Conservation (phyloP, 129 eudicot genomes). For the Arctium lappa region DNA sequence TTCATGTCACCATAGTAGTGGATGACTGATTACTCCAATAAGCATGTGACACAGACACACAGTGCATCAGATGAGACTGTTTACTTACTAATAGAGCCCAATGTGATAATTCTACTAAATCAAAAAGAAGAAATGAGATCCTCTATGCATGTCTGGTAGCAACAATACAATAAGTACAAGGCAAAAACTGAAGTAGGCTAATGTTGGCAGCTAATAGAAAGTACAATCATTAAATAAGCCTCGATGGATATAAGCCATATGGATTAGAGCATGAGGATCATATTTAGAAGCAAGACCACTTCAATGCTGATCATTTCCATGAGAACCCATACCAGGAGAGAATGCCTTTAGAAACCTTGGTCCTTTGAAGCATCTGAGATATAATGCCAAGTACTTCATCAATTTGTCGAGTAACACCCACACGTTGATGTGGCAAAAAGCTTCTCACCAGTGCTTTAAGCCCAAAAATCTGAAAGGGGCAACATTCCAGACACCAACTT, state of each 20-base stretch:
- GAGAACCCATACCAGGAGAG: conserved; percentile 41
- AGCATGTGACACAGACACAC: background rate
- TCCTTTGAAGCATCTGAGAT: conserved; percentile 59
- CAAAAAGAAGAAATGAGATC: background rate
- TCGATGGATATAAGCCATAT: background rate
- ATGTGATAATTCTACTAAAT: background rate
- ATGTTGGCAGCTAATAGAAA: background rate
- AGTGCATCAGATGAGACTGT: background rate
- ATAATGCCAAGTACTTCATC: conserved; percentile 55
- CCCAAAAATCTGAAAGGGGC: conserved; percentile 67
- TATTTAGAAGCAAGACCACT: background rate
- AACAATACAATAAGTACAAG: background rate
- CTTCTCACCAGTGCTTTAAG: conserved; percentile 88
- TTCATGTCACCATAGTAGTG: background rate
- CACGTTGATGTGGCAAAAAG: conserved; percentile 62
- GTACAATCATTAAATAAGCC: background rate
- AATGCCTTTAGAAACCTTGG: conserved; percentile 38
- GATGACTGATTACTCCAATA: background rate
- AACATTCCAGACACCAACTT: background rate
- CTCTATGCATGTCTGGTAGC: background rate
- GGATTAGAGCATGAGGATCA: background rate
- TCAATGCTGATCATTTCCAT: background rate
- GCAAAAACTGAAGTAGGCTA: background rate
- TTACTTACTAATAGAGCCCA: background rate
- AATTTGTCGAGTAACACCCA: conserved; percentile 39